Evolutionary conservation across 2,329 filamentous ascomycete genomes (phyloP), one percentile per base, ranked within the genome.

Genomic region (Xylariaceae sp.): DNA sequence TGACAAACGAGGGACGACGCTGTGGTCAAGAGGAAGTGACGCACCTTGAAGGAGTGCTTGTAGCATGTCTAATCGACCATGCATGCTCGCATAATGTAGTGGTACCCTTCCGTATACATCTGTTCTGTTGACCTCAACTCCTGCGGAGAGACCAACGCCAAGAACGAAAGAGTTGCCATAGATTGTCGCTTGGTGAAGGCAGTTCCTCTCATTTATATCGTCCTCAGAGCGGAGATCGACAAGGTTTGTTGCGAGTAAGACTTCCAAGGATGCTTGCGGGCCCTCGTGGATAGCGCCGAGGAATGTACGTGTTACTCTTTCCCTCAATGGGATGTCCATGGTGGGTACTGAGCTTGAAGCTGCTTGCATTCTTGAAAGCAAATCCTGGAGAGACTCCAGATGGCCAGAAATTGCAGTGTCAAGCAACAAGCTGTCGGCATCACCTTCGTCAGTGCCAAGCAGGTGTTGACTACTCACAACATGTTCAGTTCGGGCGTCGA

Each of bases 191-290:
- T 97, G 94, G 63, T 99, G 94, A 43, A 99, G 78, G 66, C 92
- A 96, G 64, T 97, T 99, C 39, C 94, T 83, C 73, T 97, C 93
- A 64, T 97, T 99, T 69, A 99, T 97, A 64, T 97, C 92, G 67
- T 99, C 94, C 63, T 96, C 90, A 1, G 91, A 94, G 64, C 90
- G 86, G n/a, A 97, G 80, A 68, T 97, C 88, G 33, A 99, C 89
- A 19, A 94, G 74, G 0, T 84, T 83, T 2, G 92, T 96, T 45
- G 89, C 84, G 22, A 97, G 76, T 22, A 99, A 80, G 6, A 90
- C 75, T 53, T 84, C 81, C 17, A 97, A 76, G 9, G 92, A 86
- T 28, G 88, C 82, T 57, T 87, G 81, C 0, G 91, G 87, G 3
- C 88, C 93, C 63, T 96, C 90, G 59, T 90, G 88, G 60, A 97